phyloP scores from a whole-genome alignment of 2,329 filamentous ascomycete genomes.

The Monilinia aucupariae region DNA sequence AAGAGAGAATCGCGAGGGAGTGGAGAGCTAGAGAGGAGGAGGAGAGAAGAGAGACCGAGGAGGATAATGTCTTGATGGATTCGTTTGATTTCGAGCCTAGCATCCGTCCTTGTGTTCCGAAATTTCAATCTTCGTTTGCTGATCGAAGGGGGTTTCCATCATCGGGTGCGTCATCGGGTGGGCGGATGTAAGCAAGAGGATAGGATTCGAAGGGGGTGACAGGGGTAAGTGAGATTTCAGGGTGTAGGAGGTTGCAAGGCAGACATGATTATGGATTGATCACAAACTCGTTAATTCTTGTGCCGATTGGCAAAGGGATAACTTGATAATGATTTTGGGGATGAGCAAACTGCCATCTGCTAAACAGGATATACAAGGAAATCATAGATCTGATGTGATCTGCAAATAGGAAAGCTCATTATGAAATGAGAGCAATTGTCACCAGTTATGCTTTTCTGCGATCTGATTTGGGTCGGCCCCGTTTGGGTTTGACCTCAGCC shows the following conservation, averaged over 20 bases:
- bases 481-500: constrained; percentile 16
- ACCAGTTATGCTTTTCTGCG: constrained; percentile 6
- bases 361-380: background rate
- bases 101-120: background rate
- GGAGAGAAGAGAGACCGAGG: background rate
- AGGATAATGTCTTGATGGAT: background rate
- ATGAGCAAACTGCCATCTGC: background rate
- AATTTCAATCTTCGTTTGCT: background rate
- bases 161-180: background rate
- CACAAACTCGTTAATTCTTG: background rate
- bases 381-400: background rate
- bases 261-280: background rate
- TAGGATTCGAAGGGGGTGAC: background rate
- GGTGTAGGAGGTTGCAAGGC: background rate
- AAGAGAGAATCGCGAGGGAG: background rate
- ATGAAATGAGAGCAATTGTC: background rate
- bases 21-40: background rate
- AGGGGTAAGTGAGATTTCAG: background rate
- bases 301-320: background rate
- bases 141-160: background rate
- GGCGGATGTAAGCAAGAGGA: background rate
- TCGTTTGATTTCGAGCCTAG: background rate
- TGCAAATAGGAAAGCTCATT: background rate
- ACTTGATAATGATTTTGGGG: background rate
- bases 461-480: constrained; percentile 8